These are phyloP conservation scores for Pichia sp. DNA, from an alignment of 1,139 yeast species.

Conservation along the genomic window DNA sequence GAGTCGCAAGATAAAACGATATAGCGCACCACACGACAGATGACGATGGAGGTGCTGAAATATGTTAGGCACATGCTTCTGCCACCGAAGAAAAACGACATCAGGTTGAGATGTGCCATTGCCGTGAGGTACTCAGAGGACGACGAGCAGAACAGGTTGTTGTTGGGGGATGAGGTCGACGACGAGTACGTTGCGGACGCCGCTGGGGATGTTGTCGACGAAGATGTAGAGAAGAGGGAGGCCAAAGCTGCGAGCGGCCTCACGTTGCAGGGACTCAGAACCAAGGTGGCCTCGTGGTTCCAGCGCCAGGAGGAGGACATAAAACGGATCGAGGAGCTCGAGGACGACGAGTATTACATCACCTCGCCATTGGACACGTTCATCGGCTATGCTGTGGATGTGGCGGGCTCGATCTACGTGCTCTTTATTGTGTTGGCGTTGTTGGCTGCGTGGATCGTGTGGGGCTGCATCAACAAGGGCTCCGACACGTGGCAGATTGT, in stretches of 20 bases:
- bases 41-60: not conserved
- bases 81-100: constrained; percentile 13
- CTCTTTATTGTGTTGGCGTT: constrained; percentile 29
- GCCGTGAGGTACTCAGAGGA: constrained; percentile 5
- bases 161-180: not conserved
- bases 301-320: not conserved
- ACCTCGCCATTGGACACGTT: constrained; percentile 19
- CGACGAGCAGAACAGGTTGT: not conserved
- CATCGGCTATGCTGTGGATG: constrained; percentile 16
- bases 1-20: too few species aligned
- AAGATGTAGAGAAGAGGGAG: not conserved
- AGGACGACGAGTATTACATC: constrained; percentile 14
- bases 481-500: constrained; percentile 38
- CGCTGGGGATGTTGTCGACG: not conserved
- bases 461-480: constrained; percentile 32
- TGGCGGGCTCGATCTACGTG: constrained; percentile 31
- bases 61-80: constrained; percentile 6
- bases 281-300: constrained; percentile 5
- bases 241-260: too few species aligned
- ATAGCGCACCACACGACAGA: not conserved
- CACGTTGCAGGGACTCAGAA: not conserved
- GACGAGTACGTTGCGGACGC: not conserved
- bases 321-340: constrained; percentile 5
- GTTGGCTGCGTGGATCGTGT: constrained; percentile 32
- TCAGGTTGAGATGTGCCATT: constrained; percentile 14